Evolutionary conservation across 2,329 filamentous ascomycete species (phyloP).

Genomic region (Hawksworthiomyces lignivorus): DNA sequence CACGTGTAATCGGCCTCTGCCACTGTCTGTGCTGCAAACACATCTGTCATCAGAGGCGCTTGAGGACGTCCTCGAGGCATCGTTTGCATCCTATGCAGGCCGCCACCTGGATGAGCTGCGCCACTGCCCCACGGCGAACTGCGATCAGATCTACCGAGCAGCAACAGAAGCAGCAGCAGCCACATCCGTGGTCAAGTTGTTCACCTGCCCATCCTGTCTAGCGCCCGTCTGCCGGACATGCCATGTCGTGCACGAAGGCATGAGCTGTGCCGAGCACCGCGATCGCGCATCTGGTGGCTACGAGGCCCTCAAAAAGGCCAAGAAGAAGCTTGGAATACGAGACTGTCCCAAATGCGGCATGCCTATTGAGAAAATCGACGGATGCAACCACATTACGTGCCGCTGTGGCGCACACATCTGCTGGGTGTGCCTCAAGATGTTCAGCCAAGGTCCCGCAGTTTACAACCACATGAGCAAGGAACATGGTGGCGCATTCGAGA

Average conservation of each 20-base stretch:
- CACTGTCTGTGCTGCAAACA: conserved; percentile 21
- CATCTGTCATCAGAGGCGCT: conserved; percentile 24
- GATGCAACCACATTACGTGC: conserved; percentile 10
- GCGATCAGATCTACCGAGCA: conserved; percentile 32
- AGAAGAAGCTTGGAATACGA: conserved; percentile 10
- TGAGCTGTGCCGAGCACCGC: conserved; percentile 7
- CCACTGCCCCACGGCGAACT: conserved; percentile 37
- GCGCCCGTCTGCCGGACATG: conserved; percentile 28
- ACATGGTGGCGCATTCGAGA: background rate
- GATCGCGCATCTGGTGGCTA: conserved; percentile 3
- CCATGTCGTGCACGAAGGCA: conserved; percentile 23
- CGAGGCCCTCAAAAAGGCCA: conserved; percentile 1
- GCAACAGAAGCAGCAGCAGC: conserved; percentile 4
- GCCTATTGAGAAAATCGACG: conserved; percentile 5
- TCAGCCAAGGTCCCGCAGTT: background rate
- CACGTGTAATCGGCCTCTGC: conserved; percentile 19
- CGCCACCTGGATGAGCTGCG: conserved; percentile 24
- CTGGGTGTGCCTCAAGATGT: conserved; percentile 2
- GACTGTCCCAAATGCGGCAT: conserved; percentile 10
- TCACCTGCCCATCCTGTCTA: conserved; percentile 31
- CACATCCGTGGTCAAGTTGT: conserved; percentile 4
- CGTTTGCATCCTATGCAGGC: conserved; percentile 28
- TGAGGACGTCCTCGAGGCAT: conserved; percentile 29
- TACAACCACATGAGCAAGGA: background rate
- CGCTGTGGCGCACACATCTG: conserved; percentile 7